These are phyloP conservation scores for Fomitopsis betulina DNA, from an alignment of 1,284 basidiomycete species.

Conservation along the genomic window DNA sequence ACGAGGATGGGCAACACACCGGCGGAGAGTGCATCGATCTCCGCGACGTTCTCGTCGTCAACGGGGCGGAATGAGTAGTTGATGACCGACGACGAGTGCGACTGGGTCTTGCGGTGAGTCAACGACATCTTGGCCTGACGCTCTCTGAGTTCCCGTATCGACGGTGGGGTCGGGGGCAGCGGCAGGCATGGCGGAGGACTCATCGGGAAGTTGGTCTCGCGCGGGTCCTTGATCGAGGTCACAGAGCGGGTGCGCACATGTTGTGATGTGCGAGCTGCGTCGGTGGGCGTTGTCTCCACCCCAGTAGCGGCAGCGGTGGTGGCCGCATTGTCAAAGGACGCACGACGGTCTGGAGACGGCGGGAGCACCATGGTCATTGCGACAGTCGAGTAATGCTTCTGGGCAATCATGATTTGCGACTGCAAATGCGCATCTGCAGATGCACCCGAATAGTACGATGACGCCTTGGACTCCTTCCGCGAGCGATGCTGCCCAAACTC, in stretches of 20 bases:
- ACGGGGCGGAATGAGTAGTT: conserved; percentile 51
- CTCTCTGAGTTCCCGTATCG: conserved; percentile 38
- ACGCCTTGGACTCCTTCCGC: conserved; percentile 45
- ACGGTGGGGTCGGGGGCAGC: conserved; percentile 65
- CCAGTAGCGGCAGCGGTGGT: conserved; percentile 24
- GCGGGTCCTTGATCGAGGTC: conserved; percentile 37
- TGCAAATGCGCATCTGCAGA: conserved; percentile 42
- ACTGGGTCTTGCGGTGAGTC: conserved; percentile 48
- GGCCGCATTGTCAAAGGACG: conserved; percentile 28
- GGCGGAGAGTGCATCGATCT: conserved; percentile 66
- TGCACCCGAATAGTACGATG: conserved; percentile 44
- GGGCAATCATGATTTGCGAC: conserved; percentile 61
- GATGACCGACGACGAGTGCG: conserved; percentile 45
- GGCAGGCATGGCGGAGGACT: conserved; percentile 62
- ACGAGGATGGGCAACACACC: conserved; percentile 62
- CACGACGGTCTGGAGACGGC: conserved; percentile 39
- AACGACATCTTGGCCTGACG: conserved; percentile 32
- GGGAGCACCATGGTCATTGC: conserved; percentile 57
- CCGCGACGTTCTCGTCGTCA: conserved; percentile 45
- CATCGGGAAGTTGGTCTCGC: conserved; percentile 37
- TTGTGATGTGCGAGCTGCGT: conserved; percentile 30
- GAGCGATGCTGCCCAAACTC: conserved; percentile 47
- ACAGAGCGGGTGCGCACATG: conserved; percentile 40
- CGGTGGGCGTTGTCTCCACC: conserved; percentile 17
- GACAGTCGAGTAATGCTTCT: conserved; percentile 62